Base-by-base conservation (phyloP, 768 basidiomycete genomes). In the Leccinum boreale region DNA sequence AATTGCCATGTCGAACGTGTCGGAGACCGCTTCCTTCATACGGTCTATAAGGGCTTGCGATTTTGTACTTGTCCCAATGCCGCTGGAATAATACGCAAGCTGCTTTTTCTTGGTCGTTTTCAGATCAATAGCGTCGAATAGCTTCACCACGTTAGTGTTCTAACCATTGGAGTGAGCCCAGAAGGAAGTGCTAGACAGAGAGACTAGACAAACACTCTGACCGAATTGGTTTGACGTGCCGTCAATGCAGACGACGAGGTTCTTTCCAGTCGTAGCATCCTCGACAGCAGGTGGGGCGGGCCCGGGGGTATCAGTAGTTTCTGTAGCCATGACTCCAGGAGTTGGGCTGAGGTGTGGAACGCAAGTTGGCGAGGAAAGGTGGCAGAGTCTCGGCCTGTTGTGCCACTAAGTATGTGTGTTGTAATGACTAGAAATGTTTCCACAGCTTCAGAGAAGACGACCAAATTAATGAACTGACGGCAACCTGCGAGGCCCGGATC, bases 221-320 rank as follows among this genome's bases (percentile, higher is more conserved):
- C 48, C 48, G 14, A 49, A 49, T 49, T 49, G 48, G 12, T 49
- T 49, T 8, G 26, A 49, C 4, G 48, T 49, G 26, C 48, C 48
- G 28, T 49, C 48, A 15, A 49, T 49, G 48, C 48, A 49, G 17
- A 49, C 48, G 1, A 49, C 57, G 17, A 68, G 55, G 54, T 45
- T 45, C 44, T 23, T 45, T 45, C 15, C 36, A 39, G 8, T 39
- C 36, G 6, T 0, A 1, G 36, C 8, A 8, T 39, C 36, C 36
- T n/a, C 17, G 17, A 17, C 17, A 39, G 17, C 17, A 39, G 36
- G 36, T 39, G 8, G 8, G 36, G 36, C 17, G 17, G 26, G 26
- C 26, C 26, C 26, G 26, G 8, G 36, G 36, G 17, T 17, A 2
- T 39, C 36, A 39, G 17, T 39, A 39, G 17, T 17, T n/a, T n/a